Evolutionary conservation across 164 flowering plant genomes (phyloP), one percentile per base, ranked within the genome.

Genomic region (Echeveria elegans): DNA sequence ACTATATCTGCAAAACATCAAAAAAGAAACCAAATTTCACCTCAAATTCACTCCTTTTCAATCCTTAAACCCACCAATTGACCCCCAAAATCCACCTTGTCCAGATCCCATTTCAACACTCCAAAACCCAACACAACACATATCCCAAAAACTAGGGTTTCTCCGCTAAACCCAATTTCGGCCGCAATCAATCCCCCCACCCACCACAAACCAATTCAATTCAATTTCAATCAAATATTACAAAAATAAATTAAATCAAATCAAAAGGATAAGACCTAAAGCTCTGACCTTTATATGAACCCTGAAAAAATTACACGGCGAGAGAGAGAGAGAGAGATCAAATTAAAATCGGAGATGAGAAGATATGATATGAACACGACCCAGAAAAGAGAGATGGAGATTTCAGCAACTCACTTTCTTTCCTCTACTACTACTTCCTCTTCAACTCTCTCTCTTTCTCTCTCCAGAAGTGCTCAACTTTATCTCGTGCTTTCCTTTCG

Each of bases 1-100:
- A 76, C 69, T 71, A 76, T 79, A 84, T 81, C 86, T 77, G 71
- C 69, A 40, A n/a, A 31, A 74, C 66, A 50, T 67, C 48, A 36
- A 23, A 47, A n/a, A n/a, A n/a, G n/a, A n/a, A 37, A 63, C 66
- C 15, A 63, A 63, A 23, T n/a, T n/a, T 9, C 24, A 63, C 16
- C 41, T 34, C 26, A 63, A 26, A 37, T 9, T 10, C 11, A 63
- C 45, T 3, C 26, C 24, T 31, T 32, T 63, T 23, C 11, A 4
- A 32, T 16, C 5, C 38, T 24, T 15, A 40, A 14, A 61, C 34
- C 5, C 36, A 8, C 40, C 37, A 61, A 61, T 19, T 10, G 29
- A 34, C 26, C 41, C n/a, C 21, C 45, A 63, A 36, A 63, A n/a
- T 21, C 47, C 30, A 63, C 41, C 45, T 63, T 26, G 37, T 34